phyloP scores from a whole-genome alignment of 805 yeast species.

The Sugiyamaella valdiviana region DNA sequence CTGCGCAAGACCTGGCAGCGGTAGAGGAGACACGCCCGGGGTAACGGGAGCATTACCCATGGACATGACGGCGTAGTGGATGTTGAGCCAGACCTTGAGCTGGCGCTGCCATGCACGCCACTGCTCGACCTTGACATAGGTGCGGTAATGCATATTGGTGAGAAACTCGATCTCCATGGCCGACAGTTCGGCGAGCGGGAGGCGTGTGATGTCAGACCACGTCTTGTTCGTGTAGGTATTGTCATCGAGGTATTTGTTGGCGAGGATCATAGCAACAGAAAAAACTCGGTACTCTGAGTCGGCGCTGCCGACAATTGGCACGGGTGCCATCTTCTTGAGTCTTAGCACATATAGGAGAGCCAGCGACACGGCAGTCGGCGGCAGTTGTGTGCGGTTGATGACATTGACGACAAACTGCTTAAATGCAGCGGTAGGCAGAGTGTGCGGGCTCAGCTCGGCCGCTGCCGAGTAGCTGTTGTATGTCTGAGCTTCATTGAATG shows the following conservation, averaged over 20 bases:
- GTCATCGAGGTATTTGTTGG: slow-evolving; percentile 89
- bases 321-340: slow-evolving; percentile 22
- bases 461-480: slow-evolving; percentile 1
- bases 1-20: too few species aligned
- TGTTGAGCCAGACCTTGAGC: slow-evolving; percentile 20
- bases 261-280: slow-evolving; percentile 64
- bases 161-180: slow-evolving; percentile 66
- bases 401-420: slow-evolving; percentile 25
- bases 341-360: slow-evolving; percentile 31
- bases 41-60: not conserved
- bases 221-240: slow-evolving; percentile 86
- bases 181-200: slow-evolving; percentile 52
- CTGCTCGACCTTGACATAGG: slow-evolving; percentile 34
- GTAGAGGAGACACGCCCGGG: slow-evolving; percentile 2
- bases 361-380: slow-evolving; percentile 28
- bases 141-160: slow-evolving; percentile 48
- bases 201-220: slow-evolving; percentile 86
- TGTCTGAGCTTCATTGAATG: slow-evolving; percentile 6
- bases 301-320: slow-evolving; percentile 24
- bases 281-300: slow-evolving; percentile 37
- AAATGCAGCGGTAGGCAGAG: slow-evolving; percentile 24
- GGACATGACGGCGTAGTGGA: slow-evolving; percentile 9
- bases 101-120: slow-evolving; percentile 28
- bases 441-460: not conserved
- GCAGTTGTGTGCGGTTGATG: slow-evolving; percentile 28